These are phyloP conservation scores for Cordia subcordata DNA, from an alignment of 257 asterid species.

Conservation along the genomic window DNA sequence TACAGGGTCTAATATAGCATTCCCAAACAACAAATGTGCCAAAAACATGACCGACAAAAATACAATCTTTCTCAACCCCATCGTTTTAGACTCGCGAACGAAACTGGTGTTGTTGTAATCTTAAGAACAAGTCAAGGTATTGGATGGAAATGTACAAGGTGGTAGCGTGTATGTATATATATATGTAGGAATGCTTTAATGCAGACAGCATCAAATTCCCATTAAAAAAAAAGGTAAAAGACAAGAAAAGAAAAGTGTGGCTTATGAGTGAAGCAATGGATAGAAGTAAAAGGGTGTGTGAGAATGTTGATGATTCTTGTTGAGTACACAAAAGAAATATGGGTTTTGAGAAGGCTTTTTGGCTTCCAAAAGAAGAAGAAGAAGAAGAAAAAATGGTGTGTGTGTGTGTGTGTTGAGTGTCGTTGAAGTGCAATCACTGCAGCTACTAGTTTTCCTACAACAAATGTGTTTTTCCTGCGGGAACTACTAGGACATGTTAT, in stretches of 20 bases:
- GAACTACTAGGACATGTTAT: conserved; percentile 19
- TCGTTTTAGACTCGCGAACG: conserved; percentile 7
- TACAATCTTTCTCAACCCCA: conserved; percentile 7
- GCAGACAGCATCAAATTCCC: conserved; percentile 7
- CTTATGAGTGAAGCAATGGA: conserved; percentile 62
- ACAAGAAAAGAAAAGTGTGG: conserved; percentile 23
- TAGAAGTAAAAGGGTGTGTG: too few relatives aligned
- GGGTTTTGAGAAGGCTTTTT: not conserved
- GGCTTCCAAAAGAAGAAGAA: conserved; percentile 46
- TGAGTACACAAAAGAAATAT: conserved; percentile 5
- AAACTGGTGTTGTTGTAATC: not conserved
- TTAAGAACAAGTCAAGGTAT: not conserved
- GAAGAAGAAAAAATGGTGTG: conserved; percentile 10
- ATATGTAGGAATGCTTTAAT: conserved; percentile 2
- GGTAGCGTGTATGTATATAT: not conserved
- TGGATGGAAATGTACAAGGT: not conserved
- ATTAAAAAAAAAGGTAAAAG: conserved; percentile 17
- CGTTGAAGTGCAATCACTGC: conserved; percentile 25
- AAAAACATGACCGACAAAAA: conserved; percentile 11
- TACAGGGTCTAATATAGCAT: conserved; percentile 67
- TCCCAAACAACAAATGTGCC: conserved; percentile 11
- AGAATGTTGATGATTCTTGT: conserved; percentile 18
- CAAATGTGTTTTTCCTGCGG: conserved; percentile 10
- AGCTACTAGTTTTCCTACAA: conserved; percentile 13
- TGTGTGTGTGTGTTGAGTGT: too few relatives aligned